Base-by-base conservation (phyloP, 2,329 filamentous ascomycete species). In the Stemphylium vesicarium region DNA sequence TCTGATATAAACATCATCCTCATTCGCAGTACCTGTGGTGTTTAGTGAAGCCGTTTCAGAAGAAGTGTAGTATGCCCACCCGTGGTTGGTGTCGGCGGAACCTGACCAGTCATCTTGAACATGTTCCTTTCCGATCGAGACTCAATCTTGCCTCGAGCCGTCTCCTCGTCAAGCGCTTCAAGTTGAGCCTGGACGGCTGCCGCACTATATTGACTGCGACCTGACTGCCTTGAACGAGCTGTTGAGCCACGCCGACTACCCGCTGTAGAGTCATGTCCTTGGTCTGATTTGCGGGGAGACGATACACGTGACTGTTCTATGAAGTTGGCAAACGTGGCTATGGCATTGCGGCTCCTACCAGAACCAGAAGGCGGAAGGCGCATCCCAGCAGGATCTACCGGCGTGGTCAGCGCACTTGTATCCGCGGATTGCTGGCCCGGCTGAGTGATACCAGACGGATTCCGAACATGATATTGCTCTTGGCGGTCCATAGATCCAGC, bases 61-160 rank as follows among this genome's bases (percentile, higher is more conserved):
- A 32, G 4, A 15, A 35, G 4, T 22, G 13, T 7, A 9, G 3
- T 33, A 6, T 11, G 49, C 58, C 53, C 50, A 70, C 70, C 62
- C 13, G 39, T 46, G 6, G 44, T 58, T 1, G 67, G 63, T n/a
- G 65, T 65, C 11, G 63, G 62, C 13, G 70, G 67, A 3, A 66
- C 41, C 29, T 72, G 69, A 8, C 68, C 67, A 57, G 64, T 74
- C 69, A 65, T 69, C 57, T 70, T 70, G 62, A 66, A 73, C 45
- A 68, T 57, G 57, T 59, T 71, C 44, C 49, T 69, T 63, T 80
- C 78, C 1, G 62, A 64, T 26, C 67, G 69, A 18, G 73, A 69
- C 62, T 81, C 79, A 24, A 80, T 75, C 35, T 67, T 63, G 12
- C 65, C 77, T 50, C 79, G 73, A 10, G 62, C 60, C 1, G 78